A percentile compares a stretch with the other conserved stretches of the same genome.
phyloP scores from a whole-genome alignment of 139 green algal species.

The Micromonas pusilla region DNA sequence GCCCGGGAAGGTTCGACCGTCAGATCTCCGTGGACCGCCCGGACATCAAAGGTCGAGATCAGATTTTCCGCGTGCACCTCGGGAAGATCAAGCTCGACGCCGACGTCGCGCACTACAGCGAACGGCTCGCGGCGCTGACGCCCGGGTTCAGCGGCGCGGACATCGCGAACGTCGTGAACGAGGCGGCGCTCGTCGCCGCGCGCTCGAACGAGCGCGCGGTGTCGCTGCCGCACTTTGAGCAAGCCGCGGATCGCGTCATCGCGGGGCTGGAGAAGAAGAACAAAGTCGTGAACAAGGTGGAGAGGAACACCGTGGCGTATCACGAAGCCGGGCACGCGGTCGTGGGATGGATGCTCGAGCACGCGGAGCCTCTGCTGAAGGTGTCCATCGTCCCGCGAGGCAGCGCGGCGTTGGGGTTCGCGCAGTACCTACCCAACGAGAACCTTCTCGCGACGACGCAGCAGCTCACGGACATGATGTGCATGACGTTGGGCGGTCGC shows the following conservation, averaged over 20 bases:
- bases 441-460: constrained; percentile 92
- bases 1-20: constrained; percentile 91
- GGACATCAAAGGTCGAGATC: constrained; percentile 90
- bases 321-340: constrained; percentile 92
- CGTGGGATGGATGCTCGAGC: constrained; percentile 93
- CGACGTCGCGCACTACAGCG: constrained; percentile 59
- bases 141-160: constrained; percentile 90
- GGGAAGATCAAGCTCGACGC: constrained; percentile 40
- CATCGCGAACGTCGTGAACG: constrained; percentile 98
- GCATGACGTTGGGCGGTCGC: constrained; percentile 87
- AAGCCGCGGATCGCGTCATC: constrained; percentile 92
- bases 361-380: constrained; percentile 97
- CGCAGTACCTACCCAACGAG: constrained; percentile 98
- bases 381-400: constrained; percentile 96
- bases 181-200: constrained; percentile 92
- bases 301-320: constrained; percentile 93
- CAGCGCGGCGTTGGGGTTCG: constrained; percentile 90
- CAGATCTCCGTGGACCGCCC: constrained; percentile 91
- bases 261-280: constrained; percentile 98
- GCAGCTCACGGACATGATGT: constrained; percentile 85
- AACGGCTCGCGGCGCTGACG: constrained; percentile 90
- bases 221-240: constrained; percentile 85
- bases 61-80: constrained; percentile 81
- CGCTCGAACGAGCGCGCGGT: constrained; percentile 49
- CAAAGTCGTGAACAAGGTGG: constrained; percentile 83